Percentiles rank a stretch among this genome's conserved stretches.
phyloP scores from a whole-genome alignment of 1,284 basidiomycete genomes.

The Ustilago esculenta region DNA sequence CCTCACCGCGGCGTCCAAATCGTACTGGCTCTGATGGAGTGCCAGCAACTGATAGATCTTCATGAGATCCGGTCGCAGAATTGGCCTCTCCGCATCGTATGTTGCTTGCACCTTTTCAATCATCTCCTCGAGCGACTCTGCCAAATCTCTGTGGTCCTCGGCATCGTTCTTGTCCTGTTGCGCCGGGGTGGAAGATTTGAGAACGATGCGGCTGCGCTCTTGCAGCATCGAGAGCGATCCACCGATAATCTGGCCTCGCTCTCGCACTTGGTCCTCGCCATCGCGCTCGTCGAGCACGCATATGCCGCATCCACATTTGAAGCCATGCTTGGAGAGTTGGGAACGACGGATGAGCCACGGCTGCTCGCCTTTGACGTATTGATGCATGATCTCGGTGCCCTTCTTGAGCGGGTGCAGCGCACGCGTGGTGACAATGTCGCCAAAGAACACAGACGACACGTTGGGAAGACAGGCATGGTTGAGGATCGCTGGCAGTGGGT shows the following conservation, averaged over 20 bases:
- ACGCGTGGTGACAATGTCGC: slow-evolving; percentile 62
- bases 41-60: slow-evolving; percentile 47
- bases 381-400: slow-evolving; percentile 65
- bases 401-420: slow-evolving; percentile 54
- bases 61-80: slow-evolving; percentile 57
- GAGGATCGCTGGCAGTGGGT: slow-evolving; percentile 64
- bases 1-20: slow-evolving; percentile 20
- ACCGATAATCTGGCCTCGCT: slow-evolving; percentile 46
- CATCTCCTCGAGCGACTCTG: slow-evolving; percentile 43
- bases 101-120: slow-evolving; percentile 48
- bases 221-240: slow-evolving; percentile 54
- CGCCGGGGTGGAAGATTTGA: slow-evolving; percentile 29
- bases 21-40: slow-evolving; percentile 43
- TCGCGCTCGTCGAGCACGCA: slow-evolving; percentile 58
- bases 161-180: slow-evolving; percentile 14
- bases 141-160: slow-evolving; percentile 56
- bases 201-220: slow-evolving; percentile 56
- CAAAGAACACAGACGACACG: slow-evolving; percentile 65
- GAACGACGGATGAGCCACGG: slow-evolving; percentile 54
- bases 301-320: slow-evolving; percentile 58
- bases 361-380: slow-evolving; percentile 63
- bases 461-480: slow-evolving; percentile 66
- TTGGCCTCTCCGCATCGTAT: slow-evolving; percentile 38
- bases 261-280: slow-evolving; percentile 40
- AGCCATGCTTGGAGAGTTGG: slow-evolving; percentile 63